Base-by-base conservation (phyloP, 2,329 filamentous ascomycete genomes). In the Cladosporium oxysporum region DNA sequence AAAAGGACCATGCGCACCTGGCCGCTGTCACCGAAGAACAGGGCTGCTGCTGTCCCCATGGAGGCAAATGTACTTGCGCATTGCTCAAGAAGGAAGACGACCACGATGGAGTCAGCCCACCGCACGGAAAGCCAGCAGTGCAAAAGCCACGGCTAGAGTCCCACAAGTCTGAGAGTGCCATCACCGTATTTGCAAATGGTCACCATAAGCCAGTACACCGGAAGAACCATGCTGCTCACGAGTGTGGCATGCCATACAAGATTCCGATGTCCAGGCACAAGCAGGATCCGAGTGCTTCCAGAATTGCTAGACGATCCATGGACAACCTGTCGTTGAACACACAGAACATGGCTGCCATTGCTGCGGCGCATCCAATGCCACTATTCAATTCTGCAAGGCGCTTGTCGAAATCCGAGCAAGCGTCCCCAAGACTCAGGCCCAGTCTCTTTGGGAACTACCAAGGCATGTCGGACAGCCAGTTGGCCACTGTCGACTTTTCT, bases 131-230 rank as follows among this genome's bases (percentile, higher is more conserved):
- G 59, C 76, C 78, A 35, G 79, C 80, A 66, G 82, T 86, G 67
- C 75, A 79, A 33, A 88, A 87, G 75, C 85, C 85, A 14, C 82
- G 83, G 71, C 79, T 88, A 58, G 84, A 83, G 50, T 81, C 83
- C 57, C 83, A 83, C 66, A 85, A 85, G 70, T 88, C 85, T 28
- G 87, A 89, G 62, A 83, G 82, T 66, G 84, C 83, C 33, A 77
- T 88, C 71, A 88, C 85, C 21, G 80, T 87, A 66, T 88, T 88
- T 73, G 81, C 85, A 26, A 88, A 88, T 72, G 87, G 87, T 66
- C 86, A 88, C 71, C 86, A 88, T 78, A 88, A 88, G 78, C 87
- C 87, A 12, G 84, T 83, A 60, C 87, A 89, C 73, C 85, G 87
- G 70, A 85, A 87, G 77, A 88, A 89, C 76, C 85, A 88, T 75